Base-by-base conservation (phyloP, 176 grass and related monocot species). In the Bothriochloa decipiens region DNA sequence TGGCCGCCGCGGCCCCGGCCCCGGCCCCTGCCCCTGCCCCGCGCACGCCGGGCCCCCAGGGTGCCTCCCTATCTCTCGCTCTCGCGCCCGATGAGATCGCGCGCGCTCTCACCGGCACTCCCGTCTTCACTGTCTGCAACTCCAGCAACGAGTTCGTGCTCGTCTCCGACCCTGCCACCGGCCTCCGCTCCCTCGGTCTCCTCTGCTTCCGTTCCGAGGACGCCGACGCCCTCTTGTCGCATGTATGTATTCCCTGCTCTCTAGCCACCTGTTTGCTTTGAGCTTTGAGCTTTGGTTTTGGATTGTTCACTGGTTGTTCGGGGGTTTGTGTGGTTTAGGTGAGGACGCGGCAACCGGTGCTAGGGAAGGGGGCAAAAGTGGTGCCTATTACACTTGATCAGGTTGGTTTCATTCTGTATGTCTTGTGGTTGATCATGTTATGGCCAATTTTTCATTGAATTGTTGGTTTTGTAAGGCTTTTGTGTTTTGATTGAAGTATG, bases 371-470 rank as follows among this genome's bases (percentile, higher is more conserved):
- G 9, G 91, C 93, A 3, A 95, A 92, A 92, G 93, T 99, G 23
- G 96, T 99, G 37, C 91, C 93, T 1, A 94, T 99, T 78, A 92
- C 93, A 65, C 96, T 99, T 79, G 96, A 96, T 87, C 96, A 99
- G 91, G 96, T 98, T 50, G 8, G 36, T 62, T 86, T 86, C 69
- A 60, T 14, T 87, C 22, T 23, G 18, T 32, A 8, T 79, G 13
- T 65, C 9, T 57, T 71, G 42, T 72, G 43, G 57, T 78, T n/a
- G 23, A 55, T 36, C 25, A 22, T 35, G 63, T 40, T 22, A 41
- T 26, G 68, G 61, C 2, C 14, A 81, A 50, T 67, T 62, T n/a
- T 65, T 28, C 62, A 29, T 65, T 29, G 27, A 65, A 15, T 65
- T 16, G 62, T 68, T 45, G 27, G 28, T 64, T 70, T 45, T 76